phyloP scores from a whole-genome alignment of 208 protist genomes.

The Endotrypanum monterogeii region DNA sequence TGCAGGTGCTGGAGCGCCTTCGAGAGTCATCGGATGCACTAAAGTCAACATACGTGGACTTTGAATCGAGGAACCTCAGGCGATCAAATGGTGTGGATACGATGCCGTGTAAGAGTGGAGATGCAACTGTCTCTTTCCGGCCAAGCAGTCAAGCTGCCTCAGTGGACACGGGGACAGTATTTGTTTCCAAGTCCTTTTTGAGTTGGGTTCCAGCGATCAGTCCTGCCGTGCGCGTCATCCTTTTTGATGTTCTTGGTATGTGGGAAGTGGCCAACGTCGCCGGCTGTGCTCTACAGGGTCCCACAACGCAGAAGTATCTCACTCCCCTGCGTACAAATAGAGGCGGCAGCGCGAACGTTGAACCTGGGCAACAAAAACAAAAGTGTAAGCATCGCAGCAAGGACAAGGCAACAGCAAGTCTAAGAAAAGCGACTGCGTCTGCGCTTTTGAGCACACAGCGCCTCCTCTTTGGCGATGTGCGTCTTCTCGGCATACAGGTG shows the following conservation, averaged over 20 bases:
- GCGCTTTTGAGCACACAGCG: conserved; percentile 24
- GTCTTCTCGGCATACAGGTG: conserved; percentile 62
- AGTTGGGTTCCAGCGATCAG: conserved; percentile 55
- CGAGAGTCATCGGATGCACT: conserved; percentile 21
- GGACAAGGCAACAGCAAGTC: neutral
- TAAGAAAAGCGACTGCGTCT: neutral
- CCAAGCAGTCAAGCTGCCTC: neutral
- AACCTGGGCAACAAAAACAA: neutral
- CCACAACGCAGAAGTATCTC: neutral
- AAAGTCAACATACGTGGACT: neutral
- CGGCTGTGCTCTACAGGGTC: conserved; percentile 34
- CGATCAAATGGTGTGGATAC: neutral
- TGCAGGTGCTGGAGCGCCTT: conserved; percentile 61
- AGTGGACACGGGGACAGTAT: conserved; percentile 7
- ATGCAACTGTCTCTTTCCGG: neutral
- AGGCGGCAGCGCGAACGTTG: neutral
- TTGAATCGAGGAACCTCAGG: neutral
- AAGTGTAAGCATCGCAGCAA: neutral
- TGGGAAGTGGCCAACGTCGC: conserved; percentile 44
- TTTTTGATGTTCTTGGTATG: conserved; percentile 79
- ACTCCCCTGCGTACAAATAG: neutral
- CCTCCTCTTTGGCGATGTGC: conserved; percentile 72
- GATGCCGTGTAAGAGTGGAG: neutral
- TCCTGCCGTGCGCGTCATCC: conserved; percentile 62
- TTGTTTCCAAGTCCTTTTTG: conserved; percentile 48